A percentile compares a stretch with the other conserved stretches of the same genome.
phyloP scores from a whole-genome alignment of 176 grass and related monocot species.

The Zoysia japonica region DNA sequence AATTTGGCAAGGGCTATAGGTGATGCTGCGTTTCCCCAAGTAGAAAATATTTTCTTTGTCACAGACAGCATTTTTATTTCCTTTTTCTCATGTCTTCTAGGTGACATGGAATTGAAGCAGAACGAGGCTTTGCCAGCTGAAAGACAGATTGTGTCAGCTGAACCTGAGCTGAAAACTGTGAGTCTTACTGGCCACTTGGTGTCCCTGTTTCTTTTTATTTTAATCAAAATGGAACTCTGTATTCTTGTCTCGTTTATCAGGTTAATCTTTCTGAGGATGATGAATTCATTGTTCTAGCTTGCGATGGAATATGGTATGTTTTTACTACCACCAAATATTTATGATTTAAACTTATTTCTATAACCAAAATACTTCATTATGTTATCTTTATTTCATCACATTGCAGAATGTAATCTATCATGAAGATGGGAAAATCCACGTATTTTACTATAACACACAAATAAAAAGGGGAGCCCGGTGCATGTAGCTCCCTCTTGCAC shows the following conservation, averaged over 20 bases:
- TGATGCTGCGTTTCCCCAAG: conserved; percentile 27
- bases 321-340: neutral
- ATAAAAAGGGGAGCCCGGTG: no score
- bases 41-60: neutral
- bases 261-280: conserved; percentile 86
- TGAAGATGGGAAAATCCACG: no score
- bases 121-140: conserved; percentile 78
- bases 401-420: no score
- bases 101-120: conserved; percentile 91
- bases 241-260: conserved; percentile 46
- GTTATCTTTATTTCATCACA: conserved; percentile 10
- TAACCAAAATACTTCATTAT: neutral
- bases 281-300: conserved; percentile 90
- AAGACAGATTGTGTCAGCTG: conserved; percentile 78
- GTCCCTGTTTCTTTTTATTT: conserved; percentile 13
- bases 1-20: conserved; percentile 91
- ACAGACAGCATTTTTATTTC: conserved; percentile 3
- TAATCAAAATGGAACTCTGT: conserved; percentile 19
- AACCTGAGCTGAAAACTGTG: conserved; percentile 88
- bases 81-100: conserved; percentile 41
- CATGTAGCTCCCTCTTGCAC: no score
- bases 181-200: conserved; percentile 31
- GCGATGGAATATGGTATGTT: conserved; percentile 89
- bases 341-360: neutral
- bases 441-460: no score